phyloP scores from a whole-genome alignment of 345 rosid species.

The Firmiana major region DNA sequence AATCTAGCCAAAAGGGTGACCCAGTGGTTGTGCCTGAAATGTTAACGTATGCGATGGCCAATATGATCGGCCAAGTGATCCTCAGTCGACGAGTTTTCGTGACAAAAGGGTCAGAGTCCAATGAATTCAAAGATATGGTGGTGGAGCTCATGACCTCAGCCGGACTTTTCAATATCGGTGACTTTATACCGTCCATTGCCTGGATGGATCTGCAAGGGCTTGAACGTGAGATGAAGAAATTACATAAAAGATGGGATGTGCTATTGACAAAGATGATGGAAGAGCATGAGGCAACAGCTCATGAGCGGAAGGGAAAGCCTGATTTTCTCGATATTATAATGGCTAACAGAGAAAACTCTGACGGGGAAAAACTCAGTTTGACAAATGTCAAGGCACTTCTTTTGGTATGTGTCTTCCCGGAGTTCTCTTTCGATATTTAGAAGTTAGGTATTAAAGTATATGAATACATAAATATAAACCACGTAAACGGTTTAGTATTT shows the following conservation, averaged over 20 bases:
- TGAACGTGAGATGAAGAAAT: slow-evolving; percentile 48
- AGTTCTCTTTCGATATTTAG: background rate
- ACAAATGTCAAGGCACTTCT: slow-evolving; percentile 57
- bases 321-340: slow-evolving; percentile 51
- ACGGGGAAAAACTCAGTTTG: slow-evolving; percentile 29
- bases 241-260: slow-evolving; percentile 43
- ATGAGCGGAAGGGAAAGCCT: slow-evolving; percentile 37
- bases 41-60: slow-evolving; percentile 47
- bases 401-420: slow-evolving; percentile 24
- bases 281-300: slow-evolving; percentile 35
- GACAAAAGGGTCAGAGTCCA: slow-evolving; percentile 39
- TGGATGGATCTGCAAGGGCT: slow-evolving; percentile 74
- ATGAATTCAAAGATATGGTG: slow-evolving; percentile 58
- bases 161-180: slow-evolving; percentile 51
- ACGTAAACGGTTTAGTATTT: background rate
- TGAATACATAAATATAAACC: background rate
- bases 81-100: slow-evolving; percentile 44
- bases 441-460: background rate
- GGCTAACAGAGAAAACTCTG: slow-evolving; percentile 27
- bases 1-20: slow-evolving; percentile 23
- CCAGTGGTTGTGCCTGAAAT: slow-evolving; percentile 43
- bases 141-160: slow-evolving; percentile 57
- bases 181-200: slow-evolving; percentile 49
- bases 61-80: slow-evolving; percentile 54
- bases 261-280: slow-evolving; percentile 45